Evolutionary conservation across 495 filamentous ascomycete species (phyloP).

Genomic region (Neurospora cerealis): DNA sequence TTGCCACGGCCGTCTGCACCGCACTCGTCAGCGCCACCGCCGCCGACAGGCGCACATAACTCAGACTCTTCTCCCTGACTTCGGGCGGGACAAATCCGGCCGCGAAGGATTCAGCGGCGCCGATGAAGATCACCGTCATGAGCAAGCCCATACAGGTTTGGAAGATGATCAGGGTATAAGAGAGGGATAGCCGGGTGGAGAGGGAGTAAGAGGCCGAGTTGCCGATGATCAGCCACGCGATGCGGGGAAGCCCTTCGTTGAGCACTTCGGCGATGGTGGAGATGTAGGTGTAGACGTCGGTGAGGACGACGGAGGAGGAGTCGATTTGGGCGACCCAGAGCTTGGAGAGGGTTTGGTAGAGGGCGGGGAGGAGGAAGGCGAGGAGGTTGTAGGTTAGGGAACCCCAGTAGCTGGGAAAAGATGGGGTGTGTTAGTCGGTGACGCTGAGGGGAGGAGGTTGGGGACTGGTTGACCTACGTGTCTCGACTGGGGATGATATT

Average conservation of each 20-base stretch:
- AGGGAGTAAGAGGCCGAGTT: conserved; percentile 48
- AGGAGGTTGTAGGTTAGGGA: conserved; percentile 53
- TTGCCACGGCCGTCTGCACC: conserved; percentile 52
- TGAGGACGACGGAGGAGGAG: conserved; percentile 53
- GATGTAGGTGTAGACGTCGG: conserved; percentile 52
- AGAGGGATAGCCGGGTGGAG: conserved; percentile 44
- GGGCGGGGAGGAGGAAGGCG: conserved; percentile 56
- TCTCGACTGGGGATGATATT: neutral
- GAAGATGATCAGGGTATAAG: conserved; percentile 54
- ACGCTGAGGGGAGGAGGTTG: neutral
- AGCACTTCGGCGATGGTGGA: conserved; percentile 55
- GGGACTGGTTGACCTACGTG: neutral
- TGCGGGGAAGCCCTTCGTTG: conserved; percentile 64
- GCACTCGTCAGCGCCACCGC: conserved; percentile 53
- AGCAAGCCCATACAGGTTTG: conserved; percentile 47
- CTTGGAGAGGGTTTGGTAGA: conserved; percentile 62
- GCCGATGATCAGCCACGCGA: conserved; percentile 61
- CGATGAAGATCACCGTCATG: conserved; percentile 54
- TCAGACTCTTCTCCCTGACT: conserved; percentile 44
- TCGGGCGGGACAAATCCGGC: conserved; percentile 53
- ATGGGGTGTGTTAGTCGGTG: neutral
- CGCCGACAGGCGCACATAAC: conserved; percentile 57
- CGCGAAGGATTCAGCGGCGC: conserved; percentile 43
- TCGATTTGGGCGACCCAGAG: conserved; percentile 68
- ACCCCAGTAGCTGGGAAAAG: conserved; percentile 34